These are phyloP conservation scores for Phaeotremella fagi DNA, from an alignment of 768 basidiomycete species.

Conservation along the genomic window DNA sequence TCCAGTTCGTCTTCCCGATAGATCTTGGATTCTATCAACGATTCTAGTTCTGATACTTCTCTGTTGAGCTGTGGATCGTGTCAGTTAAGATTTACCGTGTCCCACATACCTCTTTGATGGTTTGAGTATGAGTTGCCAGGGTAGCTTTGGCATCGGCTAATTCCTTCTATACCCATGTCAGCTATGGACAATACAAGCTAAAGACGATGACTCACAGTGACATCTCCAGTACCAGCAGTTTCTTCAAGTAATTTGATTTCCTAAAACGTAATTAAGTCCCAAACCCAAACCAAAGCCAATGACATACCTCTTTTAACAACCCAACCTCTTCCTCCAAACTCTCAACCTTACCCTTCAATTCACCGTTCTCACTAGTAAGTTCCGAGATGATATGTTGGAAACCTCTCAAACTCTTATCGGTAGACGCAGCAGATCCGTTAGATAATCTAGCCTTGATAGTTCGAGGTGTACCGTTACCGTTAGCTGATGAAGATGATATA, in stretches of 20 bases:
- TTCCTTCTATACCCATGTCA: conserved; percentile 53
- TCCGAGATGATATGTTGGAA: conserved; percentile 73
- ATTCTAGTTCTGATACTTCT: conserved; percentile 87
- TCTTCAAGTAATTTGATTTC: conserved; percentile 73
- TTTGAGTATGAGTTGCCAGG: conserved; percentile 7
- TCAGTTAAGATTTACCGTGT: neutral
- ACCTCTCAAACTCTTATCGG: conserved; percentile 38
- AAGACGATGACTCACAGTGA: neutral
- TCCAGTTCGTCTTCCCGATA: conserved; percentile 47
- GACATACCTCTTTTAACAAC: conserved; percentile 62
- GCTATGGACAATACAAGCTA: neutral
- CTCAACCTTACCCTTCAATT: conserved; percentile 61
- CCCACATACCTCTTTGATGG: conserved; percentile 35
- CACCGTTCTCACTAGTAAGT: conserved; percentile 72
- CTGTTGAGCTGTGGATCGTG: conserved; percentile 66
- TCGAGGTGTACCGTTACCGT: neutral
- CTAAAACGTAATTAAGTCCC: conserved; percentile 49
- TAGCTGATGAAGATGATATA: neutral
- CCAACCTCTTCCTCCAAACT: conserved; percentile 73
- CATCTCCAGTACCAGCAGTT: conserved; percentile 42
- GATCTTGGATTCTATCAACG: conserved; percentile 90
- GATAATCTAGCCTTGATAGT: conserved; percentile 19
- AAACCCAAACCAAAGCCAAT: neutral
- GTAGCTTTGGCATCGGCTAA: conserved; percentile 26
- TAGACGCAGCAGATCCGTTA: conserved; percentile 19